Conservation (phyloP, 164 flowering plant genomes). For the Stephania yunnanensis region DNA sequence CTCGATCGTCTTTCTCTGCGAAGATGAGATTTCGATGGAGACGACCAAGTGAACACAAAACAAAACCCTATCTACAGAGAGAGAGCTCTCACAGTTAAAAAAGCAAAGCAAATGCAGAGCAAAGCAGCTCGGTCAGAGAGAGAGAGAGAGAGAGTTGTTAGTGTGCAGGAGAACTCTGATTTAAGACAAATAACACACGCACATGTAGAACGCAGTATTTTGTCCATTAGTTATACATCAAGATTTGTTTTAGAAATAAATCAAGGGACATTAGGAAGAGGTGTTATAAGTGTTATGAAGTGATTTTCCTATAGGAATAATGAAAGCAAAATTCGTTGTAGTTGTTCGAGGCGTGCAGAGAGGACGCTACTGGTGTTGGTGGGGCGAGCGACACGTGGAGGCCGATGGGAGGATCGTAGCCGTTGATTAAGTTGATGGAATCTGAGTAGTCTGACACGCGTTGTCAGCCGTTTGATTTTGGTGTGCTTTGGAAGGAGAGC, state of each 20-base stretch:
- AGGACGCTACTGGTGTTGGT: background rate
- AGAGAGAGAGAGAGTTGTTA: background rate
- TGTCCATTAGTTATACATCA: no score
- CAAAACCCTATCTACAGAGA: no score
- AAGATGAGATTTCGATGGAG: background rate
- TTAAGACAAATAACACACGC: no score
- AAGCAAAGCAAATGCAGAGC: background rate
- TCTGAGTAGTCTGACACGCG: background rate
- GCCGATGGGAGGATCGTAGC: background rate
- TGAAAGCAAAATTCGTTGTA: slow-evolving; percentile 18
- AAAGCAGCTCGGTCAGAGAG: background rate
- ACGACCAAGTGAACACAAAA: background rate
- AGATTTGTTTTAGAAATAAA: no score
- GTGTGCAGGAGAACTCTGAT: no score
- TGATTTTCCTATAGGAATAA: background rate
- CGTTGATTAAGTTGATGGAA: slow-evolving; percentile 2
- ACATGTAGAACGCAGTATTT: no score
- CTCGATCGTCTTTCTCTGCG: background rate
- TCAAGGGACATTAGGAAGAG: no score
- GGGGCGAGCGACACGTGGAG: slow-evolving; percentile 17
- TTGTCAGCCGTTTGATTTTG: background rate
- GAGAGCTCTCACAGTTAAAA: background rate
- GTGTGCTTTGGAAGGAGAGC: background rate
- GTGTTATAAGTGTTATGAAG: no score
- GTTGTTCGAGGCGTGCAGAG: slow-evolving; percentile 27